A percentile compares a stretch with the other conserved stretches of the same genome.
Evolutionary conservation across 2,329 filamentous ascomycete genomes (phyloP).

Genomic region (Talaromyces islandicus): DNA sequence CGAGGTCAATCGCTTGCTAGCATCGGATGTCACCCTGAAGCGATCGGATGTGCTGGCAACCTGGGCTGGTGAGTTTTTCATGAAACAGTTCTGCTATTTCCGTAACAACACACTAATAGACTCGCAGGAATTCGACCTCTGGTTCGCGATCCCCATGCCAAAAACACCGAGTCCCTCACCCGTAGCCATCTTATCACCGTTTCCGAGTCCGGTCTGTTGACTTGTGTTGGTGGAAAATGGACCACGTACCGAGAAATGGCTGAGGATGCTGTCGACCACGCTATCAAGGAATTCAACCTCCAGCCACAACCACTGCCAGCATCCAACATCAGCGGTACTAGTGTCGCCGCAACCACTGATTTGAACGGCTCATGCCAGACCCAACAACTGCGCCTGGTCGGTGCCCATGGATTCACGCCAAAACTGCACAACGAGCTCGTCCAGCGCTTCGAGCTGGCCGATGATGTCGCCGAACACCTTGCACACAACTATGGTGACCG

Average conservation of each 20-base stretch:
- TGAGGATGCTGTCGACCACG: constrained; percentile 78
- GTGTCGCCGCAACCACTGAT: constrained; percentile 60
- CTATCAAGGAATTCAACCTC: constrained; percentile 63
- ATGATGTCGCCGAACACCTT: constrained; percentile 83
- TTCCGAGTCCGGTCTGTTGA: constrained; percentile 70
- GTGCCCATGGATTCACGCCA: constrained; percentile 81
- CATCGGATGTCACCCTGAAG: constrained; percentile 76
- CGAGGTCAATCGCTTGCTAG: constrained; percentile 74
- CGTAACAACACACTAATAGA: background rate
- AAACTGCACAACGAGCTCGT: constrained; percentile 92
- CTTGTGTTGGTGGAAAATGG: constrained; percentile 85
- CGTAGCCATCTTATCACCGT: constrained; percentile 78
- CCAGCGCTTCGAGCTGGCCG: constrained; percentile 87
- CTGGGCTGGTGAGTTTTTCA: constrained; percentile 62
- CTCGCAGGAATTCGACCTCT: constrained; percentile 60
- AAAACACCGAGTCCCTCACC: constrained; percentile 81
- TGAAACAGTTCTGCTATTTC: background rate
- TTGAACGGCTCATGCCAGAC: constrained; percentile 75
- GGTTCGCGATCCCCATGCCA: constrained; percentile 77
- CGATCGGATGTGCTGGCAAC: constrained; percentile 79
- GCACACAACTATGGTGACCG: constrained; percentile 84
- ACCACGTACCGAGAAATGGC: constrained; percentile 92
- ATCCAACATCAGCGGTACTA: constrained; percentile 63
- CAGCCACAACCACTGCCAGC: constrained; percentile 51
- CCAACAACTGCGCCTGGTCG: constrained; percentile 71